phyloP scores from a whole-genome alignment of 495 filamentous ascomycete species.

The Hyaloscypha bicolor region DNA sequence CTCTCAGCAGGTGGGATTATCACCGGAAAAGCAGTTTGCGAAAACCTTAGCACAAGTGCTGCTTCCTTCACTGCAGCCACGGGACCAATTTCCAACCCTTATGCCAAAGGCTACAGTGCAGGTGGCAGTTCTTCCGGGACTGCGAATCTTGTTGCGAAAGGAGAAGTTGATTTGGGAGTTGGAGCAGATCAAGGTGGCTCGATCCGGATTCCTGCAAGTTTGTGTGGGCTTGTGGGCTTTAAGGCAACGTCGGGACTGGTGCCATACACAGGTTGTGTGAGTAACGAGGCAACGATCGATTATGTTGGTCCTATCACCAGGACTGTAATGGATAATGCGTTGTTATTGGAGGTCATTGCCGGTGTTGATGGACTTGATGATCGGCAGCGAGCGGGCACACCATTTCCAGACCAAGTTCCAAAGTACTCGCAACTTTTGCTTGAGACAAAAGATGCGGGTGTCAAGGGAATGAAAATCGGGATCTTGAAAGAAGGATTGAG shows the following conservation, averaged over 20 bases:
- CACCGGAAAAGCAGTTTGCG: slow-evolving; percentile 46
- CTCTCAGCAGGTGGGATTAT: slow-evolving; percentile 49
- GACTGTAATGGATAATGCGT: slow-evolving; percentile 47
- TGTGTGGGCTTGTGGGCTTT: slow-evolving; percentile 43
- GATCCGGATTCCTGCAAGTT: slow-evolving; percentile 50
- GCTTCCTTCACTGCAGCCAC: slow-evolving; percentile 44
- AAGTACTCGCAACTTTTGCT: slow-evolving; percentile 42
- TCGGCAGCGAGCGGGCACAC: slow-evolving; percentile 38
- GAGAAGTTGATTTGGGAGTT: slow-evolving; percentile 51
- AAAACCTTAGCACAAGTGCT: slow-evolving; percentile 46
- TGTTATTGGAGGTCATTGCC: slow-evolving; percentile 47
- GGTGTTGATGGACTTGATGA: slow-evolving; percentile 57
- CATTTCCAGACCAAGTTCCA: slow-evolving; percentile 32
- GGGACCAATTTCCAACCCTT: slow-evolving; percentile 46
- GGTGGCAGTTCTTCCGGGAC: slow-evolving; percentile 55
- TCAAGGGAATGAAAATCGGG: slow-evolving; percentile 47
- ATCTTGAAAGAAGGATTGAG: slow-evolving; percentile 49
- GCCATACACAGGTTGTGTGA: slow-evolving; percentile 43
- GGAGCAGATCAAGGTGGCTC: slow-evolving; percentile 57
- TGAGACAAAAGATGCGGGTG: slow-evolving; percentile 30
- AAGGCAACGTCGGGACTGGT: slow-evolving; percentile 53
- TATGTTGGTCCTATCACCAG: slow-evolving; percentile 46
- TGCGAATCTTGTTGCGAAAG: slow-evolving; percentile 45
- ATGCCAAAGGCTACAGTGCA: slow-evolving; percentile 41
- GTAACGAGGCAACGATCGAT: slow-evolving; percentile 44